Percentiles rank a stretch among this genome's conserved stretches.
These are phyloP conservation scores for Protomyces arabidopsidicola DNA, from an alignment of 1,139 yeast species.

Conservation along the genomic window DNA sequence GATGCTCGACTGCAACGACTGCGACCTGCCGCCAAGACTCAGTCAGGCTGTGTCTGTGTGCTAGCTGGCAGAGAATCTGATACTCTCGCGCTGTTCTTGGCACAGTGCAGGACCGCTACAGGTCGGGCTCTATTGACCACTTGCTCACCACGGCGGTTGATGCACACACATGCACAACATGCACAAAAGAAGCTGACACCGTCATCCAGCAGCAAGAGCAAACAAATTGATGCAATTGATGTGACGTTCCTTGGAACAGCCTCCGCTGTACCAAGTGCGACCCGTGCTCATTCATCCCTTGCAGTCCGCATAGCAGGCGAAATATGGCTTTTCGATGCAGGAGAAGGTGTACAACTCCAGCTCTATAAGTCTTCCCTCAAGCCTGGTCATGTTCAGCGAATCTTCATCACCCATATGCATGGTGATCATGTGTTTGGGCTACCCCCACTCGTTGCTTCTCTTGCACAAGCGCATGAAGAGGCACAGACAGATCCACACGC, in stretches of 20 bases:
- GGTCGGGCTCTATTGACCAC: neutral
- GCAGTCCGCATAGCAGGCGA: slow-evolving; percentile 20
- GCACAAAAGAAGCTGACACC: too few species aligned
- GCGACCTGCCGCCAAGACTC: too few species aligned
- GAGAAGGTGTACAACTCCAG: slow-evolving; percentile 16
- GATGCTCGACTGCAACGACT: neutral
- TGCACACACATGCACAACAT: too few species aligned
- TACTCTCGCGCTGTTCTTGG: neutral
- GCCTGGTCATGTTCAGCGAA: slow-evolving; percentile 11
- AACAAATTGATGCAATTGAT: slow-evolving; percentile 6
- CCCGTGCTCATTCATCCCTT: slow-evolving; percentile 22
- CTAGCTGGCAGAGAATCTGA: too few species aligned
- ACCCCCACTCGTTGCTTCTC: slow-evolving; percentile 11
- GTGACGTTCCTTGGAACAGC: slow-evolving; percentile 22
- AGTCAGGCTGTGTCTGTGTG: too few species aligned
- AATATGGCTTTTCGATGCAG: slow-evolving; percentile 26
- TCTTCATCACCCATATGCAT: slow-evolving; percentile 27
- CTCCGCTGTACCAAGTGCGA: slow-evolving; percentile 22
- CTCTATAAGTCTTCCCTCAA: slow-evolving; percentile 8
- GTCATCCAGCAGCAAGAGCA: neutral
- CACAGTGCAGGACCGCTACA: neutral
- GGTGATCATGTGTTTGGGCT: slow-evolving; percentile 27
- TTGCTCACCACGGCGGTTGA: neutral
- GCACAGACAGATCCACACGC: neutral
- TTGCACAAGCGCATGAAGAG: neutral